phyloP scores from a whole-genome alignment of 2,329 filamentous ascomycete genomes.

The Chrysosporium keratinophilum region DNA sequence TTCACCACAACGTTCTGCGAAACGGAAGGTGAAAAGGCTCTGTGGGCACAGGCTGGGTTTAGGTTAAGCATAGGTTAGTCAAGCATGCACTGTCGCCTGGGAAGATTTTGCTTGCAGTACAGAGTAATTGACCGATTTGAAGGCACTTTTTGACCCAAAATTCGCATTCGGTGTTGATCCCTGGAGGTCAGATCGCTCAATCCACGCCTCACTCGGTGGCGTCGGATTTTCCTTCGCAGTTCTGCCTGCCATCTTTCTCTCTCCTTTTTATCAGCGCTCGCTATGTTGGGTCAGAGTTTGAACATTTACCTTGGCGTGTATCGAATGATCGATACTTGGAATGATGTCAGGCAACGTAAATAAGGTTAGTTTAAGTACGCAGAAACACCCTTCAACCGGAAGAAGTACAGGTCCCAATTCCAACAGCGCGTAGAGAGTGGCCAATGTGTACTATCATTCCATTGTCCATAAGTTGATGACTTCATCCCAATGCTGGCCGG shows the following conservation, averaged over 20 bases:
- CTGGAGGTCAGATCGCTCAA: not conserved
- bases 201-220: not conserved
- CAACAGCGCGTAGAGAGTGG: no score
- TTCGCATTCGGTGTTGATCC: no score
- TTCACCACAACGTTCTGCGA: not conserved
- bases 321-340: not conserved
- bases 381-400: no score
- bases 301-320: no score
- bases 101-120: not conserved
- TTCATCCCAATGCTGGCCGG: no score
- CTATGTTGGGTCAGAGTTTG: not conserved
- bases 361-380: not conserved
- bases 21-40: not conserved
- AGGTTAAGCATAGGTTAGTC: conserved; percentile 1
- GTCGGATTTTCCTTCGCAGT: not conserved
- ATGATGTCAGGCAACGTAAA: not conserved
- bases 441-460: no score
- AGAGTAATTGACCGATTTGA: no score
- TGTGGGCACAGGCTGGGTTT: not conserved
- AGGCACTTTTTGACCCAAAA: not conserved
- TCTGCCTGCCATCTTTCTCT: not conserved
- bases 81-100: not conserved
- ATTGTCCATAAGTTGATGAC: no score
- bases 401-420: no score
- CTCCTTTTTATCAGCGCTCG: not conserved